Evolutionary conservation across 2,329 filamentous ascomycete species (phyloP).

Genomic region (Tolypocladium inflatum): DNA sequence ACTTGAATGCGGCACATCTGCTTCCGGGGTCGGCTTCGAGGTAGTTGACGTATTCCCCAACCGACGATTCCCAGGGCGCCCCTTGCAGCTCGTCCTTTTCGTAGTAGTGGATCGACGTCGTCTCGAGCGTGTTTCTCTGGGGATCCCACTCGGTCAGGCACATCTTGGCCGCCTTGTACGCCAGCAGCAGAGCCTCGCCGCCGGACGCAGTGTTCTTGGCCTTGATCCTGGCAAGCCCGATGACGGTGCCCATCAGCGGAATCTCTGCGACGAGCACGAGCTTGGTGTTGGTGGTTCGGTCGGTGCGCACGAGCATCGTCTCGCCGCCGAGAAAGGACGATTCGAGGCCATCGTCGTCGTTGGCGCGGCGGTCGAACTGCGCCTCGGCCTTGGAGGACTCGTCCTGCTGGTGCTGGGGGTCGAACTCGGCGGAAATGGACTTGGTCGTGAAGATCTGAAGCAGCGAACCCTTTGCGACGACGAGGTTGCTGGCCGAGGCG

Average conservation of each 20-base stretch:
- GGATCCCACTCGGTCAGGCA: constrained; percentile 93
- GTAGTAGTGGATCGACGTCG: constrained; percentile 95
- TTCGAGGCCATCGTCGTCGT: constrained; percentile 56
- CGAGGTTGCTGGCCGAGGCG: constrained; percentile 67
- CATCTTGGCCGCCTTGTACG: constrained; percentile 85
- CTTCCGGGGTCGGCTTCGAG: constrained; percentile 84
- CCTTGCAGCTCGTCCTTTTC: constrained; percentile 84
- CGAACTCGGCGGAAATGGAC: constrained; percentile 54
- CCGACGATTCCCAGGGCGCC: constrained; percentile 69
- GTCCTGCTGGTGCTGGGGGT: constrained; percentile 28
- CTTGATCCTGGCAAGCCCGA: constrained; percentile 71
- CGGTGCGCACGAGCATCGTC: constrained; percentile 48
- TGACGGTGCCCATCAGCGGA: constrained; percentile 72
- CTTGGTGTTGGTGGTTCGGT: constrained; percentile 61
- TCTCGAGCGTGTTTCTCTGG: constrained; percentile 66
- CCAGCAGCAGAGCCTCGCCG: constrained; percentile 74
- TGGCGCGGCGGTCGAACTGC: constrained; percentile 41
- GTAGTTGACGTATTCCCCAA: constrained; percentile 70
- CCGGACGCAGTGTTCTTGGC: constrained; percentile 63
- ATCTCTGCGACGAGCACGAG: constrained; percentile 81
- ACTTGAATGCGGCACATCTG: constrained; percentile 89
- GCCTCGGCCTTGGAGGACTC: constrained; percentile 30
- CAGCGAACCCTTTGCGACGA: constrained; percentile 86
- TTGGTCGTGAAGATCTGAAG: constrained; percentile 82
- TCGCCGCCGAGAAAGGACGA: constrained; percentile 58